phyloP scores from a whole-genome alignment of 768 basidiomycete genomes.

The Termitomyces sp. region DNA sequence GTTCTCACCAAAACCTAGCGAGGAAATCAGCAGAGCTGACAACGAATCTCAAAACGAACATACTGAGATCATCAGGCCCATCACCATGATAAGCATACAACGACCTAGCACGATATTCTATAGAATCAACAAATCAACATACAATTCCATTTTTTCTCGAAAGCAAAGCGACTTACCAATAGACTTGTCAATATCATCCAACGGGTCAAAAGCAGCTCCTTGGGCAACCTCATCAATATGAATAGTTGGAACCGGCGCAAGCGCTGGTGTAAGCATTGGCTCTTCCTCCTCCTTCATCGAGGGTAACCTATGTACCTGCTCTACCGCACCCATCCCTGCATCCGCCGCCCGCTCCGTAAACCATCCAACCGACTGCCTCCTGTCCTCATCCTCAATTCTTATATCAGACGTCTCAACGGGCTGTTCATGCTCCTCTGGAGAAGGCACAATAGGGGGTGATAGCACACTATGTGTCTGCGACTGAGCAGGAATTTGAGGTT shows the following conservation, averaged over 20 bases:
- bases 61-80: slow-evolving; percentile 83
- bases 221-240: slow-evolving; percentile 42
- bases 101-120: slow-evolving; percentile 74
- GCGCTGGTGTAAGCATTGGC: slow-evolving; percentile 13
- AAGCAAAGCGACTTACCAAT: slow-evolving; percentile 37
- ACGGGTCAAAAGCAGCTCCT: slow-evolving; percentile 40
- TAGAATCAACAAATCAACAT: neutral
- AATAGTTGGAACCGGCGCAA: slow-evolving; percentile 56
- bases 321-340: slow-evolving; percentile 23
- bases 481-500: neutral
- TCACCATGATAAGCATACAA: slow-evolving; percentile 85
- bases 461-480: slow-evolving; percentile 6
- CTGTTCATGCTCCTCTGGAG: slow-evolving; percentile 9
- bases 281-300: slow-evolving; percentile 49
- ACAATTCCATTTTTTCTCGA: neutral
- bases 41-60: slow-evolving; percentile 20
- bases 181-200: slow-evolving; percentile 70
- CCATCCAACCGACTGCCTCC: slow-evolving; percentile 88
- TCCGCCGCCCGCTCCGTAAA: slow-evolving; percentile 84
- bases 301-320: slow-evolving; percentile 35
- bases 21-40: neutral
- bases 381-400: slow-evolving; percentile 27
- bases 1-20: slow-evolving; percentile 74
- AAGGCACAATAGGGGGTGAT: slow-evolving; percentile 12
- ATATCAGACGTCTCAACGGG: slow-evolving; percentile 27